Evolutionary conservation across 225 moss, liverwort and hornwort genomes (phyloP).

Genomic region (Marchantia paleacea): DNA sequence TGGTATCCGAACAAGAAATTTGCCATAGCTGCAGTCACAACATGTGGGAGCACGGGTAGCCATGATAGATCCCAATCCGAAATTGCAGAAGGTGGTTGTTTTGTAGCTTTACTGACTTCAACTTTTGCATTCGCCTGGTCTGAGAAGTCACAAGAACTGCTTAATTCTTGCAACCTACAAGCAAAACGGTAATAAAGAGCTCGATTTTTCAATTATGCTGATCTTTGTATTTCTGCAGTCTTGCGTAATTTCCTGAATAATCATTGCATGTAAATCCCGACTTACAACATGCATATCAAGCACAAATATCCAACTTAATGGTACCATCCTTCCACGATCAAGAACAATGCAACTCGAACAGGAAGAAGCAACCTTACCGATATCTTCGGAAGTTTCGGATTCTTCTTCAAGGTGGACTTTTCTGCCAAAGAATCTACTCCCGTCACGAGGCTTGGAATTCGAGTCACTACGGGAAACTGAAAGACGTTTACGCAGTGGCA

Average conservation of each 20-base stretch:
- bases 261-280: too few species aligned
- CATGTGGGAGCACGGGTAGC: slow-evolving; percentile 78
- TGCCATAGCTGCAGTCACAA: slow-evolving; percentile 84
- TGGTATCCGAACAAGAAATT: slow-evolving; percentile 98
- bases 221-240: neutral
- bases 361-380: slow-evolving; percentile 9
- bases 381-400: slow-evolving; percentile 15
- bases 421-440: neutral
- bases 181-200: neutral
- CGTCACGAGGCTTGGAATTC: neutral
- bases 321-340: too few species aligned
- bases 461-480: neutral
- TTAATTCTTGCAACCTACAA: neutral
- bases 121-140: neutral
- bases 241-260: too few species aligned
- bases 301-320: too few species aligned
- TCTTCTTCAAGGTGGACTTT: slow-evolving; percentile 21
- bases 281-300: too few species aligned
- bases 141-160: neutral
- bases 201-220: neutral
- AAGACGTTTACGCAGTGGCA: slow-evolving; percentile 1
- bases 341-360: neutral
- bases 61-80: slow-evolving; percentile 52
- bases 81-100: neutral
- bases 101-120: slow-evolving; percentile 2